Base-by-base conservation (phyloP, 108 stramenopile species). In the Cyclotella baltica region DNA sequence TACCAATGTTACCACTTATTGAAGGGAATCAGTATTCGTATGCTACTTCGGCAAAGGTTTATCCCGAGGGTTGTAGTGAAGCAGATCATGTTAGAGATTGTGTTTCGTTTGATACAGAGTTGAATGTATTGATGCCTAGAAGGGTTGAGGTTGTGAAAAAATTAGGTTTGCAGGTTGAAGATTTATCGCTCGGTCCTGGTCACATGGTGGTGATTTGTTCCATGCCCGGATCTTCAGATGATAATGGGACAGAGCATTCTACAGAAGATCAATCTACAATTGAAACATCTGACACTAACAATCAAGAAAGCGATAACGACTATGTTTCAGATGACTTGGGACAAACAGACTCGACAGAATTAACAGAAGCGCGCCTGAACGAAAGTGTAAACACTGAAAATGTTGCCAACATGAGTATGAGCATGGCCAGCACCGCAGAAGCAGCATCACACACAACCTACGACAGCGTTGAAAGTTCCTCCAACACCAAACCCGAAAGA, bases 121-220 rank as follows among this genome's bases (percentile, higher is more conserved):
- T 89, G 65, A 92, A 92, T 67, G 86, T 93, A 22, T 77, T 85
- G 35, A 62, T 89, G 48, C 92, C 92, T 1, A 74, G 86, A 23
- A 75, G 86, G 53, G 87, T 93, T 35, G 89, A 88, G 30, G 85
- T 80, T 56, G 59, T 84, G 10, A 36, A 52, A 36, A 47, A 75
- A 56, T 35, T 85, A n/a, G 74, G 86, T 43, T 77, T 88, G 66
- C 56, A 28, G 36, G 82, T 61, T 13, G 82, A 83, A 67, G 77
- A 83, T 65, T 67, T 75, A 8, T 48, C 85, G 16, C 67, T 83
- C 27, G 83, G 83, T 28, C 84, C 84, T 5, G 84, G 75, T 56
- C 84, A 85, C 50, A 85, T 85, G 84, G 65, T 85, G 25, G 37
- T 85, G 8, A 58, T 81, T 51, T 85, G 84, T 33, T 83, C 83